A percentile compares a stretch with the other conserved stretches of the same genome.
phyloP scores from a whole-genome alignment of 2,329 filamentous ascomycete genomes.

The Monosporascus sp. region DNA sequence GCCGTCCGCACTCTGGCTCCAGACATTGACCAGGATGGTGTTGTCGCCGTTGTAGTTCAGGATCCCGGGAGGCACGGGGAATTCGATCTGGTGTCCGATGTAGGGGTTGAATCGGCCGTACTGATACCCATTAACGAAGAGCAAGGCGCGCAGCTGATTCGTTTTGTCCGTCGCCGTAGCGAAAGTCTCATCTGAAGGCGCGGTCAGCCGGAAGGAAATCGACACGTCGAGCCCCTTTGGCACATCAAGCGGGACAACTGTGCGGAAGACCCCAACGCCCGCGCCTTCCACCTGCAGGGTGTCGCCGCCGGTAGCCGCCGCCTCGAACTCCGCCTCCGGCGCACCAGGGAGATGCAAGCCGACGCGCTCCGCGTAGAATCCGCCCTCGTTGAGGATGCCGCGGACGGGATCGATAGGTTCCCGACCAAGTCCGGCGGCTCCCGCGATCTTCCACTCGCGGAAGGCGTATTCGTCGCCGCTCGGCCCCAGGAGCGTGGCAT shows the following conservation, averaged over 20 bases:
- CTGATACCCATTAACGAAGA: constrained; percentile 64
- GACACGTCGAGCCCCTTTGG: constrained; percentile 50
- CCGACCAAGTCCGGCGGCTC: constrained; percentile 44
- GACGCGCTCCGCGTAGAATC: constrained; percentile 52
- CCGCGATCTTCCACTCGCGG: constrained; percentile 53
- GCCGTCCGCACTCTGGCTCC: constrained; percentile 52
- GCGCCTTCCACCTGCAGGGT: constrained; percentile 40
- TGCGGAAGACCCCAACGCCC: constrained; percentile 53
- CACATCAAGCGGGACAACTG: constrained; percentile 44
- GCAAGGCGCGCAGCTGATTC: constrained; percentile 42
- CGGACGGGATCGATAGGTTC: constrained; percentile 49
- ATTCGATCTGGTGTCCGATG: constrained; percentile 56
- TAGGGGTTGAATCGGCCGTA: constrained; percentile 56
- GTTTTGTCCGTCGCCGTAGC: constrained; percentile 21
- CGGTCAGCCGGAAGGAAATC: constrained; percentile 49
- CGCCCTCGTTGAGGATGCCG: constrained; percentile 53
- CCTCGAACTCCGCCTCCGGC: constrained; percentile 40
- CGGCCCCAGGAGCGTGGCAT: constrained; percentile 43
- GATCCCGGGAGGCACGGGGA: constrained; percentile 56
- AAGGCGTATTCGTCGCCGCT: constrained; percentile 31
- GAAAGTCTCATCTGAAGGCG: constrained; percentile 37
- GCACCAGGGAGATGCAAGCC: constrained; percentile 57
- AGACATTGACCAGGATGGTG: constrained; percentile 52
- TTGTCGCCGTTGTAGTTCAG: constrained; percentile 55
- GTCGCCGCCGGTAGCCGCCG: constrained; percentile 22